Conservation (phyloP, 192 early-diverging fungal genomes). For the Kappamyces sp. region DNA sequence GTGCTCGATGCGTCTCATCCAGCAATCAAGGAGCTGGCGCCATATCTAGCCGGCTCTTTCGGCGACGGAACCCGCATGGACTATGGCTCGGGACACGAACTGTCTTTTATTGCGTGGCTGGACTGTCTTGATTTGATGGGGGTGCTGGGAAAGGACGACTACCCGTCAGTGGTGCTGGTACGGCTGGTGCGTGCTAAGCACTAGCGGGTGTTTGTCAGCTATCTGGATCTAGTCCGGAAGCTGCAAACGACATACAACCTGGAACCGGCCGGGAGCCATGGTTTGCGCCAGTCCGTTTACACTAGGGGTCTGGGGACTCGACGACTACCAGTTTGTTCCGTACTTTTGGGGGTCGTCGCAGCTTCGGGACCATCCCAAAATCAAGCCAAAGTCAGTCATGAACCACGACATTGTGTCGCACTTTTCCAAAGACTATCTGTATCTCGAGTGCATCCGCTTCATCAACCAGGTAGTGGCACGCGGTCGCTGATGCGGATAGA, state of each 20-base stretch:
- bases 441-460: conserved; percentile 76
- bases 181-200: conserved; percentile 4
- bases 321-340: conserved; percentile 96
- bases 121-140: conserved; percentile 74
- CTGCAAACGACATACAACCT: conserved; percentile 90
- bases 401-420: conserved; percentile 52
- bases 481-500: conserved; percentile 20
- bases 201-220: conserved; percentile 62
- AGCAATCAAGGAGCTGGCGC: conserved; percentile 54
- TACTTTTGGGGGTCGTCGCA: conserved; percentile 79
- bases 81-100: conserved; percentile 97
- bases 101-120: conserved; percentile 82
- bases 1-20: background rate
- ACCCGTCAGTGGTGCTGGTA: conserved; percentile 66
- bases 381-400: conserved; percentile 72
- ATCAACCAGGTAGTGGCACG: conserved; percentile 49
- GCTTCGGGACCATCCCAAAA: conserved; percentile 47
- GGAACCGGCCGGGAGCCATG: conserved; percentile 95
- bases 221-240: conserved; percentile 82
- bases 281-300: conserved; percentile 19
- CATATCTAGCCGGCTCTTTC: conserved; percentile 78
- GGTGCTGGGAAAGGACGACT: conserved; percentile 60
- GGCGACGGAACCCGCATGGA: conserved; percentile 91
- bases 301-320: conserved; percentile 86
- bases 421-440: conserved; percentile 72